Evolutionary conservation across 805 yeast species (phyloP), one percentile per base, ranked within the genome.

Genomic region (Saccharomycopsis fibuligera): DNA sequence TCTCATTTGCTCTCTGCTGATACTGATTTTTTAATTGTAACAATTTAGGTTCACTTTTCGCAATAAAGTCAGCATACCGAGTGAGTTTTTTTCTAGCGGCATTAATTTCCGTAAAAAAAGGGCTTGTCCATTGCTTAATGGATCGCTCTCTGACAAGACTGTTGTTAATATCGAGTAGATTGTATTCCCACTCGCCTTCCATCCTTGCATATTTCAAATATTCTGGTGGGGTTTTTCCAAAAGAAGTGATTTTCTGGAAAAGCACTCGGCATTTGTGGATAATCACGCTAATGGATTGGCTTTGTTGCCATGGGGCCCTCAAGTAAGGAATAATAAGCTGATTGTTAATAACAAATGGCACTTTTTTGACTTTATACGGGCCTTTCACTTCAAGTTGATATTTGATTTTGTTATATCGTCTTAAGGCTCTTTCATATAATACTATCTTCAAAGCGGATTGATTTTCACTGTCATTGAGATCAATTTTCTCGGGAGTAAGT

Each of bases 101-200:
- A 30, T 30, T 14, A 17, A 23, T 10, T 4, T 43, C 43, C 16
- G 31, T 33, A 6, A 27, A 31, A 24, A 22, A 23, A 2, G 21
- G 22, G 14, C 16, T n/a, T 8, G 35, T 14, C 47, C 47, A 42
- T 21, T 19, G 29, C 8, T 31, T 29, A 9, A 42, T 37, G 24
- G 21, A 33, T 16, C 22, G 22, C 37, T 29, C 22, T 10, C 24
- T 24, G 2, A 21, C 21, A 23, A 23, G 17, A 14, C 38, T 14
- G 22, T 42, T 21, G 5, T 19, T n/a, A n/a, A 29, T n/a, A 12
- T 30, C 35, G 21, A 30, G 35, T 14, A 42, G 22, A 17, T 30
- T 16, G 10, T 21, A 31, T 19, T 48, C 51, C 51, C 51, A 48
- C 17, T 39, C 35, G 17, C 48, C 51, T 19, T 48, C 51, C 12